phyloP scores from a whole-genome alignment of 495 filamentous ascomycete genomes.

The Collariella sp. region DNA sequence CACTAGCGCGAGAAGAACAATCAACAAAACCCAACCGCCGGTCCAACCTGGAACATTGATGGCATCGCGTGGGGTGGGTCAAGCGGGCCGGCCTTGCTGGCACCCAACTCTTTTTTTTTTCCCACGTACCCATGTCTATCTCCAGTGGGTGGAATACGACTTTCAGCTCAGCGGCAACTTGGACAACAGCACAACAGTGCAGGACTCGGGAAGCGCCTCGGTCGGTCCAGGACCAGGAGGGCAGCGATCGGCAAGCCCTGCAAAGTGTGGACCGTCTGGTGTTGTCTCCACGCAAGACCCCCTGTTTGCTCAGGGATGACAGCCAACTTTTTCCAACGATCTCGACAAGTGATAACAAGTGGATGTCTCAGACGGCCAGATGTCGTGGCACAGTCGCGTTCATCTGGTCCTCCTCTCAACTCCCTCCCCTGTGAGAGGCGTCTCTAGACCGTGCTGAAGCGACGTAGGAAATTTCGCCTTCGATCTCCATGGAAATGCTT shows the following conservation, averaged over 20 bases:
- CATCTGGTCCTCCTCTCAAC: not conserved
- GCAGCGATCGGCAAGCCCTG: conserved; percentile 3
- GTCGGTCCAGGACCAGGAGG: not conserved
- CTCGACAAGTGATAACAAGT: not conserved
- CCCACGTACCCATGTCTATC: not conserved
- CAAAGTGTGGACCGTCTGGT: not conserved
- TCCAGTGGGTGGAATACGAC: not conserved
- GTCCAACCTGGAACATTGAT: not conserved
- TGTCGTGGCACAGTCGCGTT: not conserved
- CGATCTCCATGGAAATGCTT: not conserved
- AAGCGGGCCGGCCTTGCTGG: not conserved
- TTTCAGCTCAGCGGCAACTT: not conserved
- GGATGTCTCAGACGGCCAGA: not conserved
- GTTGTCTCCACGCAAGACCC: not conserved
- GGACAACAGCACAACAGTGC: not conserved
- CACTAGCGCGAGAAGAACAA: not conserved
- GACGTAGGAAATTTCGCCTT: not conserved
- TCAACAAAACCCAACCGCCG: no score
- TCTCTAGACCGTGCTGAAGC: not conserved
- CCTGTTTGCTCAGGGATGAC: not conserved
- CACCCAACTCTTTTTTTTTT: not conserved
- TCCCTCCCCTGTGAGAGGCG: not conserved
- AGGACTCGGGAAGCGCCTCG: not conserved
- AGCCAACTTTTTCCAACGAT: not conserved
- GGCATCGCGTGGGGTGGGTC: not conserved